Base-by-base conservation (phyloP, 2,329 filamentous ascomycete species). In the Hymenoscyphus fructigenus region DNA sequence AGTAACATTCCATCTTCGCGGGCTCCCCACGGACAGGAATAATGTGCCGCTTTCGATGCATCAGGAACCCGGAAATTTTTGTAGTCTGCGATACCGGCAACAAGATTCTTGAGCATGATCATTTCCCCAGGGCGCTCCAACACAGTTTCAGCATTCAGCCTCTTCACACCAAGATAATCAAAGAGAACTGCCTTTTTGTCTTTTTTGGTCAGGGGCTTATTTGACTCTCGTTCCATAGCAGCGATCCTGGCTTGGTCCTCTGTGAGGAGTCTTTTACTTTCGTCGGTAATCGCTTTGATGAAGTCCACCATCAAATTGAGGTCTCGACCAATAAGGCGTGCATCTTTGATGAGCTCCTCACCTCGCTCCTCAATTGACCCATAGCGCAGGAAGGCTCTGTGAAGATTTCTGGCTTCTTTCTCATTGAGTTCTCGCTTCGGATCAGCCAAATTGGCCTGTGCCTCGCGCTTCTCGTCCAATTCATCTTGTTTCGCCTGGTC, bases 1-100 rank as follows among this genome's bases (percentile, higher is more conserved):
- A 96, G 91, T 58, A 99, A 88, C 95, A 99, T 99, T 60, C 92
- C 95, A 76, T 99, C 95, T 78, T 99, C 95, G 67, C 91, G 89
- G 1, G 92, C 88, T 60, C 93, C 93, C 95, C 95, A 99, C 29
- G 91, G 83, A 74, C 93, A 97, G 56, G 89, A 91, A 78, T 98
- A 99, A 73, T 92, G 90, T 2, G 95, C 93, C 26, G 90, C 88
- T 76, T 99, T 99, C 14, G 91, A 93, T 2, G 95, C 95, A 75
- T 98, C 94, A 0, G 91, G 87, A 34, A 99, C 86, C 26, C 93
- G 89, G 79, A 97, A 99, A 57, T 85, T 90, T 71, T 83, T 87
- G 79, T 88, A 91, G 72, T 97, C 92, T 23, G 87, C 75, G 26
- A 83, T 79, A 57, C 86, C 84, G n/a, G 77, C 79, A 38, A 94